phyloP scores from a whole-genome alignment of 2,329 filamentous ascomycete genomes.

The Alternaria conjuncta region DNA sequence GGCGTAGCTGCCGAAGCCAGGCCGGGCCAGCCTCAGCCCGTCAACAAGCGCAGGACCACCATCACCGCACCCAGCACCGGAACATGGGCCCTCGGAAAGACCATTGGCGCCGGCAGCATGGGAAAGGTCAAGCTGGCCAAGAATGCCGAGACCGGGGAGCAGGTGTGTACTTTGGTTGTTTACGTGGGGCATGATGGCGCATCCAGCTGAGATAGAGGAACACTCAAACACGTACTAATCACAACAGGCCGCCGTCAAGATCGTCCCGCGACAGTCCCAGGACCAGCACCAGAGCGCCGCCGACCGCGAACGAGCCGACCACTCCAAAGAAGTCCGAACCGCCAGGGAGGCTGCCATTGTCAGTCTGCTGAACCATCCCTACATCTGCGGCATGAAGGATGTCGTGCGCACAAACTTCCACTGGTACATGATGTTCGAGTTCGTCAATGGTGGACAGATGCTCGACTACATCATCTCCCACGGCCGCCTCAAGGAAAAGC shows the following conservation, averaged over 20 bases:
- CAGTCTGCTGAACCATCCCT: slow-evolving; percentile 89
- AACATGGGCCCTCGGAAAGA: slow-evolving; percentile 95
- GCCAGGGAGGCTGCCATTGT: slow-evolving; percentile 96
- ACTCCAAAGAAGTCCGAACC: slow-evolving; percentile 94
- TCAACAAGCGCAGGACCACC: slow-evolving; percentile 68
- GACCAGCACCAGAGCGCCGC: slow-evolving; percentile 77
- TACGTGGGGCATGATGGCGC: not conserved
- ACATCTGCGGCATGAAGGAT: slow-evolving; percentile 94
- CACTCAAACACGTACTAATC: slow-evolving; percentile 11
- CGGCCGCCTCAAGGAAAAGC: slow-evolving; percentile 96
- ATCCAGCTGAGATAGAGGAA: not conserved
- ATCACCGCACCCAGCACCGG: slow-evolving; percentile 84
- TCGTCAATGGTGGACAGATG: slow-evolving; percentile 99
- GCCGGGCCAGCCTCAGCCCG: slow-evolving; percentile 25
- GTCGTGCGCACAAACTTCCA: slow-evolving; percentile 96
- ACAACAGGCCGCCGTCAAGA: slow-evolving; percentile 88
- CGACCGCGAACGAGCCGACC: slow-evolving; percentile 87
- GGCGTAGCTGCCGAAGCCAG: slow-evolving; percentile 44
- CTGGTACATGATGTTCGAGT: slow-evolving; percentile 99
- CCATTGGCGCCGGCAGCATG: slow-evolving; percentile 97
- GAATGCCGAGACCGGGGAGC: slow-evolving; percentile 87
- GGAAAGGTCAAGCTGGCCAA: slow-evolving; percentile 97
- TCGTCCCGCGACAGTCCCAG: slow-evolving; percentile 87
- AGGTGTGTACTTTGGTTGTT: slow-evolving; percentile 63
- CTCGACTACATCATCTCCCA: slow-evolving; percentile 99